Base-by-base conservation (phyloP, 164 flowering plant genomes). In the Santalum album region DNA sequence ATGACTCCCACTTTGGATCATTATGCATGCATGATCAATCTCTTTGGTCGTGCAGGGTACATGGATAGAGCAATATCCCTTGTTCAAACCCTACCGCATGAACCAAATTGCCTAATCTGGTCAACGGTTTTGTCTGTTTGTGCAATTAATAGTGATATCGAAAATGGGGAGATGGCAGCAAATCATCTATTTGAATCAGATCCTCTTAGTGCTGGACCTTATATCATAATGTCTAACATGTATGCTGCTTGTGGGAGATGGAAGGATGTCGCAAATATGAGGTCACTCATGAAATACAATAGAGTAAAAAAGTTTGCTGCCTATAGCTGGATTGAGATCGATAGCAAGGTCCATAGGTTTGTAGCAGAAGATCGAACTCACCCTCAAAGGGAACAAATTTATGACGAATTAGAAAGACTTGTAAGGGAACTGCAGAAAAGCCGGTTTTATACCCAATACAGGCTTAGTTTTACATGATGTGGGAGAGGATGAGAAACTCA, bases 401-500 rank as follows among this genome's bases (percentile, higher is more conserved):
- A 23, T 23, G 51, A 23, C 2, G 51, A 49, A 25, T 14, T 49
- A 27, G 12, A 49, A 25, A 25, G 15, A 25, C 17, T 23, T 26
- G 23, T 49, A 25, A 49, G 1, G 27, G 15, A 24, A 25, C 7
- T 18, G 11, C 45, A 42, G 45, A 11, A n/a, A 42, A 42, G 27
- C 26, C 12, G 51, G 51, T 7, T 49, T 23, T 25, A 17, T 23
- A 12, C n/a, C 51, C 2, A 7, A 23, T 14, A 23, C 51, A 12
- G 27, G 17, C n/a, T 49, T 25, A 27, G 27, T 49, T 14, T 27
- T 49, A 0, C 51, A 49, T 49, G 51, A 49, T 25, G 51, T 49
- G 27, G 51, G 32, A 27, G 51, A 49, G 51, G 51, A 22, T 23
- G 51, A 49, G 17, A 49, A 49, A n/a, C n/a, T 23, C 27, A 14